Conservation (phyloP, 2,329 filamentous ascomycete species). For the Rhinocladiella similis region DNA sequence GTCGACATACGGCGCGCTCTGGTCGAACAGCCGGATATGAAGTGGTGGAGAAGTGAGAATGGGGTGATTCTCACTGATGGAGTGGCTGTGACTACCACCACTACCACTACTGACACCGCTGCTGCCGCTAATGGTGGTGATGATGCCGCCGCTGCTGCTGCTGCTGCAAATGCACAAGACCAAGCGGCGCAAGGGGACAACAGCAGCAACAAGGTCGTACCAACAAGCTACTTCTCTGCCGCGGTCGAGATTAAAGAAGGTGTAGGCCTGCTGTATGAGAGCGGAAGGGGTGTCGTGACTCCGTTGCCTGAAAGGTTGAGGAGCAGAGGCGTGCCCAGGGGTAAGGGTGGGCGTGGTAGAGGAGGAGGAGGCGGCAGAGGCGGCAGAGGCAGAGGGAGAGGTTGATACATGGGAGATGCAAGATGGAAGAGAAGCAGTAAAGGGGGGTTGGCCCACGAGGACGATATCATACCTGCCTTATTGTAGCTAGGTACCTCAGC, state of each 20-base stretch:
- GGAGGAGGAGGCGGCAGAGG: slow-evolving; percentile 13
- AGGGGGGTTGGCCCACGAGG: too few species aligned
- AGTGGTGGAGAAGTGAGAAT: slow-evolving; percentile 80
- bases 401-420: too few species aligned
- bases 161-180: not conserved
- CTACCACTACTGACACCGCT: too few species aligned
- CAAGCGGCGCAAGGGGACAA: slow-evolving; percentile 1
- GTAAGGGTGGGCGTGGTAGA: slow-evolving; percentile 29
- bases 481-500: too few species aligned
- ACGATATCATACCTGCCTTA: too few species aligned
- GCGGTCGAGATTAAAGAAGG: slow-evolving; percentile 76
- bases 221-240: slow-evolving; percentile 67
- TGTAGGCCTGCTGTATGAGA: slow-evolving; percentile 65
- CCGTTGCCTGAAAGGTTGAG: slow-evolving; percentile 47
- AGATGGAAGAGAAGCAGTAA: not conserved
- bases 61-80: slow-evolving; percentile 66
- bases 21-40: slow-evolving; percentile 46
- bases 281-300: slow-evolving; percentile 53
- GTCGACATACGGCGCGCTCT: slow-evolving; percentile 70
- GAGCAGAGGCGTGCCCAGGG: slow-evolving; percentile 40
- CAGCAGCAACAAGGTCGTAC: slow-evolving; percentile 48
- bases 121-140: too few species aligned
- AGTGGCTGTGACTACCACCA: slow-evolving; percentile 28
- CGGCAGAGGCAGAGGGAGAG: not conserved
- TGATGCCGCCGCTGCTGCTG: too few species aligned